phyloP scores from a whole-genome alignment of 2,329 filamentous ascomycete genomes.

The Parastagonospora nodorum region DNA sequence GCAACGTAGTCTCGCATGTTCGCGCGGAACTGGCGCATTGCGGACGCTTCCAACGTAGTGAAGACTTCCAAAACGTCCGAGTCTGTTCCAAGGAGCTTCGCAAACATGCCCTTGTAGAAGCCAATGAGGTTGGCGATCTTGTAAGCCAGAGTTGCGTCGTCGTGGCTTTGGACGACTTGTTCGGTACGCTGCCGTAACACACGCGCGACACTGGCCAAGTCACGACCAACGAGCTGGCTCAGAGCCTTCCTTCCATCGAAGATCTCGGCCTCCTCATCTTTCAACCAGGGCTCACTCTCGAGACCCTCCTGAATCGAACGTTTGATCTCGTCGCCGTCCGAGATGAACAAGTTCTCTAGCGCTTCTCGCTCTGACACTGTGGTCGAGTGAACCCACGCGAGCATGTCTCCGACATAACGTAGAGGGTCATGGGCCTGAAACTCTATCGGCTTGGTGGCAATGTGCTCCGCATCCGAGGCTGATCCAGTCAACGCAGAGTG shows the following conservation, averaged over 20 bases:
- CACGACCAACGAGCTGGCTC: slow-evolving; percentile 83
- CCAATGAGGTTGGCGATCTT: slow-evolving; percentile 86
- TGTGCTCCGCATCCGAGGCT: slow-evolving; percentile 62
- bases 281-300: slow-evolving; percentile 82
- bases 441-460: slow-evolving; percentile 80
- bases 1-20: slow-evolving; percentile 81
- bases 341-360: slow-evolving; percentile 87
- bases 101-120: slow-evolving; percentile 88
- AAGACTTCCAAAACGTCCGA: slow-evolving; percentile 74
- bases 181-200: slow-evolving; percentile 89
- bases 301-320: slow-evolving; percentile 79
- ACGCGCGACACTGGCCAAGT: slow-evolving; percentile 78
- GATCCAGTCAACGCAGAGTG: slow-evolving; percentile 83
- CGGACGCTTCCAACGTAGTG: slow-evolving; percentile 71
- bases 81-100: slow-evolving; percentile 72
- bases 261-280: slow-evolving; percentile 57
- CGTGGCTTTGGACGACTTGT: slow-evolving; percentile 89
- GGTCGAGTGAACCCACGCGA: slow-evolving; percentile 94
- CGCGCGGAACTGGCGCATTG: slow-evolving; percentile 79
- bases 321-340: slow-evolving; percentile 86
- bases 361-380: slow-evolving; percentile 93
- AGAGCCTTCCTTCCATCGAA: slow-evolving; percentile 85
- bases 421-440: slow-evolving; percentile 89
- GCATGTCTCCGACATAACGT: slow-evolving; percentile 94
- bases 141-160: slow-evolving; percentile 86